A percentile compares a stretch with the other conserved stretches of the same genome.
Evolutionary conservation across 2,329 filamentous ascomycete genomes (phyloP).

Genomic region (Colletotrichum lindemuthianum): DNA sequence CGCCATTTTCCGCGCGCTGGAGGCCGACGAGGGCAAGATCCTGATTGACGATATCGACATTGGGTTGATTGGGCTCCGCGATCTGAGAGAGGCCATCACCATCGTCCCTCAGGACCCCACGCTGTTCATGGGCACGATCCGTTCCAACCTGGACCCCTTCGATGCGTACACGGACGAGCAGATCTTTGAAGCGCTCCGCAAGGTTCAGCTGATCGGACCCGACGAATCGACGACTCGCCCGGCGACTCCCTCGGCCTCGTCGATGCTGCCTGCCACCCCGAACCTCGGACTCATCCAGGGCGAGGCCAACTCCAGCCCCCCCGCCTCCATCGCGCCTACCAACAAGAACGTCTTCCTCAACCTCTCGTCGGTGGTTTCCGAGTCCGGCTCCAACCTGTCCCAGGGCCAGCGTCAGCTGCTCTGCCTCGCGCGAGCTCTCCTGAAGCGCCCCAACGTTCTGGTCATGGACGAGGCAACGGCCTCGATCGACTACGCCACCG

Average conservation of each 20-base stretch:
- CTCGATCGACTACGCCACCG: conserved; percentile 95
- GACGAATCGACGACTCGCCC: conserved; percentile 55
- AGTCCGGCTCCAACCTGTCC: conserved; percentile 93
- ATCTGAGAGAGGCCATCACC: conserved; percentile 91
- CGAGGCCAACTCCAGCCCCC: conserved; percentile 24
- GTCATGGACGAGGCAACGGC: conserved; percentile 99
- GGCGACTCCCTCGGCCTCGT: conserved; percentile 39
- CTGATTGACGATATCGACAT: conserved; percentile 93
- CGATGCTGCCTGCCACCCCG: conserved; percentile 33
- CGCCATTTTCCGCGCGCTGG: conserved; percentile 91
- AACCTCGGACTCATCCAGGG: conserved; percentile 25
- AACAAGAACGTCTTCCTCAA: conserved; percentile 98
- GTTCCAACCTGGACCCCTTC: conserved; percentile 94
- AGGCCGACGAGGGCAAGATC: conserved; percentile 90
- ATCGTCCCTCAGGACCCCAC: conserved; percentile 98
- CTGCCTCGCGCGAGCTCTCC: conserved; percentile 90
- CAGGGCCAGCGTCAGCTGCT: conserved; percentile 96
- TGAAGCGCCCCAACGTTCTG: conserved; percentile 91
- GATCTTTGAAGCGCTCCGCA: conserved; percentile 85
- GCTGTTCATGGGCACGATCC: conserved; percentile 90
- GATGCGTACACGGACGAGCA: conserved; percentile 87
- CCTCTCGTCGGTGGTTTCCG: conserved; percentile 82
- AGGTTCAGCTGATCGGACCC: conserved; percentile 85
- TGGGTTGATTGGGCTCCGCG: conserved; percentile 87
- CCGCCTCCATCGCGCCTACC: conserved; percentile 55